These are phyloP conservation scores for Hura crepitans DNA, from an alignment of 441 rosid genomes.

Conservation along the genomic window DNA sequence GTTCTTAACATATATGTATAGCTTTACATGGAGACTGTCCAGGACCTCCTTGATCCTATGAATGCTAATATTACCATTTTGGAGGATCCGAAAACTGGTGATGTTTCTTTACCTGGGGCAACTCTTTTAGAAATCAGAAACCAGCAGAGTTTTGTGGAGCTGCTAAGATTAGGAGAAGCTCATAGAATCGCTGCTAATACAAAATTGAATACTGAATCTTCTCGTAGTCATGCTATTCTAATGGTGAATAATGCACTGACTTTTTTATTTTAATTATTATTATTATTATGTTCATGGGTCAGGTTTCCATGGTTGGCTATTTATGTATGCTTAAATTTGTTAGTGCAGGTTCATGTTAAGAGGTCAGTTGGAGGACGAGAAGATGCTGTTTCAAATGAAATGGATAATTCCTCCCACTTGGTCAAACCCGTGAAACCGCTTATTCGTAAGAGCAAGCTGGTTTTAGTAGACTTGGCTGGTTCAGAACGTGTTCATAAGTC, in stretches of 20 bases:
- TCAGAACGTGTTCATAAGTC: constrained; percentile 98
- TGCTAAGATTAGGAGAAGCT: constrained; percentile 84
- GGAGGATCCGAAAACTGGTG: constrained; percentile 97
- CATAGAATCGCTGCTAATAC: constrained; percentile 97
- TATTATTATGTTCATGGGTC: background rate
- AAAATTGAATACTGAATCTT: constrained; percentile 89
- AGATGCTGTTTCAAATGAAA: constrained; percentile 46
- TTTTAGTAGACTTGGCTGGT: constrained; percentile 94
- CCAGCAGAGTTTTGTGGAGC: constrained; percentile 73
- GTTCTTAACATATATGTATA: constrained; percentile 29
- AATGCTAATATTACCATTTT: constrained; percentile 86
- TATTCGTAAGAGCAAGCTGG: constrained; percentile 86
- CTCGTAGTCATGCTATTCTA: constrained; percentile 96
- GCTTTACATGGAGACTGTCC: constrained; percentile 98
- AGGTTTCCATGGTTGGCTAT: background rate
- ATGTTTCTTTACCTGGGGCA: constrained; percentile 95
- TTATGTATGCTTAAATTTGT: constrained; percentile 13
- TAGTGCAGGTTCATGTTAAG: constrained; percentile 76
- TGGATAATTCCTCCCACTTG: constrained; percentile 50
- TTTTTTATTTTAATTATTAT: no score
- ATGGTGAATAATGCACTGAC: constrained; percentile 50
- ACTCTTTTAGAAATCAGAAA: constrained; percentile 74
- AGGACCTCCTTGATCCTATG: constrained; percentile 88
- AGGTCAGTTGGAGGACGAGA: constrained; percentile 69
- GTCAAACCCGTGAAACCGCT: constrained; percentile 77